Evolutionary conservation across 1,139 yeast genomes (phyloP).

Genomic region (Magnusiomyces tetraspermus): DNA sequence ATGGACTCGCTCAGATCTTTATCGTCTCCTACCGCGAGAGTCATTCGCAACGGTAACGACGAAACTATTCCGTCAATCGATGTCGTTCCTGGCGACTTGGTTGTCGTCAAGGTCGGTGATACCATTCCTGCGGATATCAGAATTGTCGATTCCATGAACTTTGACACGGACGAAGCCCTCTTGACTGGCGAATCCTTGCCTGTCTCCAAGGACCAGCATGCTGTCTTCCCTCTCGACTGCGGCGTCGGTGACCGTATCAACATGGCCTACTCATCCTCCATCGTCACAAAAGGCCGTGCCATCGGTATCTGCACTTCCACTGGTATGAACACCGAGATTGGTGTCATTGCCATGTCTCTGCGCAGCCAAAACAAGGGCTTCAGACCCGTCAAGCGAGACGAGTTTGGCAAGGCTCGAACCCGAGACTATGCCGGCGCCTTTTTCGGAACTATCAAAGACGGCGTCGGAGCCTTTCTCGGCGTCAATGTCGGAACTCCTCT

Average conservation of each 20-base stretch:
- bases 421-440: conserved; percentile 45
- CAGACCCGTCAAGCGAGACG: conserved; percentile 31
- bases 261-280: conserved; percentile 62
- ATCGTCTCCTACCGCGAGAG: conserved; percentile 66
- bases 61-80: conserved; percentile 51
- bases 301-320: conserved; percentile 57
- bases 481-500: conserved; percentile 70
- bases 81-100: conserved; percentile 74
- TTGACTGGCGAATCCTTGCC: conserved; percentile 78
- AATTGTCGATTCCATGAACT: conserved; percentile 50
- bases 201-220: conserved; percentile 45
- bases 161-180: conserved; percentile 74
- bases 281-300: conserved; percentile 72
- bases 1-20: conserved; percentile 66
- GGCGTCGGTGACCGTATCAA: conserved; percentile 74
- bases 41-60: conserved; percentile 54
- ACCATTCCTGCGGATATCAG: conserved; percentile 73
- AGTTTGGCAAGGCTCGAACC: conserved; percentile 32
- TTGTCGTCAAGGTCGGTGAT: conserved; percentile 61
- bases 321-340: conserved; percentile 67
- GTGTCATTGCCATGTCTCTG: conserved; percentile 62
- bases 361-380: conserved; percentile 34
- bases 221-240: conserved; percentile 38
- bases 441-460: conserved; percentile 40
- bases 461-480: conserved; percentile 63